Evolutionary conservation across 352 stramenopile species (phyloP).

Genomic region (Globisporangium megalacanthum): DNA sequence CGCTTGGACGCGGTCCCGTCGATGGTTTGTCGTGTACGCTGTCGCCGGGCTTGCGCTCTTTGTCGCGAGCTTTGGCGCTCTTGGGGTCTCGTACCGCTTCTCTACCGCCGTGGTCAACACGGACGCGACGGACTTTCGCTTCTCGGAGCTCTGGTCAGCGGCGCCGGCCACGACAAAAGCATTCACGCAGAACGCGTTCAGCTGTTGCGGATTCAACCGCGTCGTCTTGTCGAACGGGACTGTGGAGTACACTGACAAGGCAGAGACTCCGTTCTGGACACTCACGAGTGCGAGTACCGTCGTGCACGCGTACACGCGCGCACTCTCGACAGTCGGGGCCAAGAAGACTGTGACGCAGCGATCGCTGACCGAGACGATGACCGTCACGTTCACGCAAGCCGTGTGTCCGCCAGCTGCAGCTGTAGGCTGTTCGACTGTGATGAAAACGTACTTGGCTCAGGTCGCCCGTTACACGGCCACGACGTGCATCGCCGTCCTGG

Average conservation of each 20-base stretch:
- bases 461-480: slow-evolving; percentile 13
- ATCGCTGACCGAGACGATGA: slow-evolving; percentile 7
- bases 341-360: neutral
- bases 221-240: slow-evolving; percentile 25
- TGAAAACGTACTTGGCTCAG: slow-evolving; percentile 28
- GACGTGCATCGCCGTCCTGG: slow-evolving; percentile 8
- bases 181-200: slow-evolving; percentile 45
- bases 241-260: slow-evolving; percentile 26
- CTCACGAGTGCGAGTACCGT: slow-evolving; percentile 17
- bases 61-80: slow-evolving; percentile 25
- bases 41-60: slow-evolving; percentile 36
- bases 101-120: slow-evolving; percentile 4
- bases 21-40: slow-evolving; percentile 26
- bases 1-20: slow-evolving; percentile 18
- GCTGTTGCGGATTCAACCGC: slow-evolving; percentile 41
- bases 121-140: slow-evolving; percentile 1
- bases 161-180: slow-evolving; percentile 27
- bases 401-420: slow-evolving; percentile 15
- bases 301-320: slow-evolving; percentile 10
- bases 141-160: slow-evolving; percentile 23
- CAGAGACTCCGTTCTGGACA: slow-evolving; percentile 25
- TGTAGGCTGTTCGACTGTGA: slow-evolving; percentile 21
- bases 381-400: slow-evolving; percentile 1
- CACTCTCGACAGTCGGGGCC: neutral
- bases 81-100: slow-evolving; percentile 38